A percentile compares a stretch with the other conserved stretches of the same genome.
Evolutionary conservation across 2,329 filamentous ascomycete species (phyloP).

Genomic region (Pseudogymnoascus sp.): DNA sequence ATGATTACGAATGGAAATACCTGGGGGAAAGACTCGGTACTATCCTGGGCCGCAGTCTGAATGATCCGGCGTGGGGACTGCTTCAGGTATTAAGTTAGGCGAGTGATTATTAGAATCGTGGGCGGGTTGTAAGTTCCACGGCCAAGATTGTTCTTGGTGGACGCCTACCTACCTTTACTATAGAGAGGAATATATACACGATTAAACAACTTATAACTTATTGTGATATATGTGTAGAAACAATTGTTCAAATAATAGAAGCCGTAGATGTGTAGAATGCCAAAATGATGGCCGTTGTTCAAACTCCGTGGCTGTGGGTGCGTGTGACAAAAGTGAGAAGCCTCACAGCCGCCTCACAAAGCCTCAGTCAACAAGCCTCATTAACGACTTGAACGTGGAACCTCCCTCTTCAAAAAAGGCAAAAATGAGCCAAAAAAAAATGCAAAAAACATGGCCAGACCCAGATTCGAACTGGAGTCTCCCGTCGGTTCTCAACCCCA

Average conservation of each 20-base stretch:
- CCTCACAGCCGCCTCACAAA: background rate
- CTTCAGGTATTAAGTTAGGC: background rate
- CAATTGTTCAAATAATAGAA: background rate
- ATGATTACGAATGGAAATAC: background rate
- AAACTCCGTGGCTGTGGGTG: background rate
- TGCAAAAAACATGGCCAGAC: background rate
- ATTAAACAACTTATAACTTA: background rate
- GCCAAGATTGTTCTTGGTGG: background rate
- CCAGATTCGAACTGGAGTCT: background rate
- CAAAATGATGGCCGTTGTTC: background rate
- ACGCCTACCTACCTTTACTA: background rate
- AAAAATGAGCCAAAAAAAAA: background rate
- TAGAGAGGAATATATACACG: background rate
- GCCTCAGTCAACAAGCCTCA: background rate
- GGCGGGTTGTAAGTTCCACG: background rate
- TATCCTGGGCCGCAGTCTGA: background rate
- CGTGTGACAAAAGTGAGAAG: background rate
- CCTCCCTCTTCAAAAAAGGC: background rate
- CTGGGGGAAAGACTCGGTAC: background rate
- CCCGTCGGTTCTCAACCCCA: background rate
- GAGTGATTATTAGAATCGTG: background rate
- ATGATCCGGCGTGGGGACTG: background rate
- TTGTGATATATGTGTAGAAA: background rate
- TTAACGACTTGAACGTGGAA: background rate
- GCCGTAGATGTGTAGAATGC: background rate